Base-by-base conservation (phyloP, 1,284 basidiomycete species). In the Xerocomus amazonicus region DNA sequence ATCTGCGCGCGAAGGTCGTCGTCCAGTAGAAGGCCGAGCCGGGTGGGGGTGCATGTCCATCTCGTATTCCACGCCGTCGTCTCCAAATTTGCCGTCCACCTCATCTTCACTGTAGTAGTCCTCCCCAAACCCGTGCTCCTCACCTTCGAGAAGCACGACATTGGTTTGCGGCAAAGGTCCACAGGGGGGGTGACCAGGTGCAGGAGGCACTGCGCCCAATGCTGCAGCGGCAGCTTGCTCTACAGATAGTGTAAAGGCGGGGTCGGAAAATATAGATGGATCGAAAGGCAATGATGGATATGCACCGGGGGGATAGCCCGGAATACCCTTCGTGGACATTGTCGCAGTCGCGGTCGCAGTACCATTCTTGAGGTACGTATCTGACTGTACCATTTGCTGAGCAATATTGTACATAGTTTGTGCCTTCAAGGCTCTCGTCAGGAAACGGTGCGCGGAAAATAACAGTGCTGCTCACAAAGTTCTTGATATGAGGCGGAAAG, bases 341-440 rank as follows among this genome's bases (percentile, higher is more conserved):
- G 53, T 71, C 56, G 47, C 73, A 65, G 66, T 66, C n/a, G 66
- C 65, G 8, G 67, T 60, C 36, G 64, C 56, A 1, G 62, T 61
- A 43, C 65, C 65, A 29, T 55, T 63, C 42, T 65, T 67, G 50
- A 67, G 57, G 44, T 66, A 69, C 59, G 76, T 75, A 26, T 79
- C 78, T 19, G 79, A 73, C 56, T 79, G 79, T 9, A 81, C 75
- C 63, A 84, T 80, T 63, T 82, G 81, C 59, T 85, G 83, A 31
- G 83, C 83, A 59, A 84, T 78, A 49, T 80, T 75, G 61, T 83
- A 82, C 77, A 86, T 81, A 31, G 79, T 74, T 67, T 78, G 75
- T 43, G 74, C 73, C 75, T 78, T 70, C 54, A 55, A 56, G 41
- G 61, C 56, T 50, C 59, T 62, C 59, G 58, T 71, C 69, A 72